Base-by-base conservation (phyloP, 2,329 filamentous ascomycete genomes). In the Xylariaceae sp. region DNA sequence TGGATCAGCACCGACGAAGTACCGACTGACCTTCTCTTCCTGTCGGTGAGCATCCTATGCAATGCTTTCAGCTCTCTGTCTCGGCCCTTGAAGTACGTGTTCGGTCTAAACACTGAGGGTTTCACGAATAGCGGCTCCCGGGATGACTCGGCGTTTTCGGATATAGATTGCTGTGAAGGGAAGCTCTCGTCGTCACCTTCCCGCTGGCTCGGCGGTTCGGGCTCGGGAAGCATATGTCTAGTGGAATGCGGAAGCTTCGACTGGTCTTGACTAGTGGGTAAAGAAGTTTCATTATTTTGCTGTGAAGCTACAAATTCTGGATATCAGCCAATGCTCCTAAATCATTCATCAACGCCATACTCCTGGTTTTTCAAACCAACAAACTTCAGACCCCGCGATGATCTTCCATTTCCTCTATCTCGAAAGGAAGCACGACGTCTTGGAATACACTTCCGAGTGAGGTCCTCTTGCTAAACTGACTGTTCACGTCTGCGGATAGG, bases 1-100 rank as follows among this genome's bases (percentile, higher is more conserved):
- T 76, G 74, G 9, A 86, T 70, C 7, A 85, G 62, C 2, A 82
- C 78, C 1, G 80, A 76, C 16, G 74, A 74, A 1, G 79, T 78
- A 12, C 79, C 77, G 31, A 74, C 62, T 6, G 68, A 65, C 26
- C 77, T 65, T 47, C 70, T 70, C 47, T 71, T 71, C 18, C 66
- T 64, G 49, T 81, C 76, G 51, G 70, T 75, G 3, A 85, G 61
- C 53, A 79, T 72, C 34, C 61, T 66, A 50, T 83, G 77, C 16
- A 86, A 62, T 2, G 73, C 62, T 8, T 68, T 65, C 15, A 85
- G 59, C 48, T 85, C 73, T 29, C 68, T 67, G 48, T 76, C 57
- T 53, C 78, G 74, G 3, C 76, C 76, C 40, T 75, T 69, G 47
- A 81, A 81, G 7, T 69, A 63, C 3, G 70, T 68, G 48, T 81